Conservation (phyloP, 2,329 filamentous ascomycete species). For the Penicillium sp. region DNA sequence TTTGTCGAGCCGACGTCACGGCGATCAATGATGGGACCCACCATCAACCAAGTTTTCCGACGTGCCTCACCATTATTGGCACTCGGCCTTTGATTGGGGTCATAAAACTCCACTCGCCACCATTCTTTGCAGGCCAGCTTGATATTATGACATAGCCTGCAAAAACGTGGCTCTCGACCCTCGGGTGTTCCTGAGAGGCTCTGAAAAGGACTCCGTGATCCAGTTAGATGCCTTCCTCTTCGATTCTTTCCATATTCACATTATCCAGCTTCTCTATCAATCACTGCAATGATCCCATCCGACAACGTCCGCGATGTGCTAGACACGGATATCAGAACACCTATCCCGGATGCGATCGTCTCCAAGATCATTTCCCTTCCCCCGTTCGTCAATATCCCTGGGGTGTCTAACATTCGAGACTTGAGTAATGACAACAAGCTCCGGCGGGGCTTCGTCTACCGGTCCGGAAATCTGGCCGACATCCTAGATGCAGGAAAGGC, state of each 20-base stretch:
- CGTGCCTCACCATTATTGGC: conserved; percentile 8
- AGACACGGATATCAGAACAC: conserved; percentile 21
- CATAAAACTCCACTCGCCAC: neutral
- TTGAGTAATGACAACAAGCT: conserved; percentile 34
- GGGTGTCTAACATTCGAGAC: conserved; percentile 29
- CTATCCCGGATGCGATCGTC: conserved; percentile 21
- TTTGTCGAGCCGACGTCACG: neutral
- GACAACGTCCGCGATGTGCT: conserved; percentile 20
- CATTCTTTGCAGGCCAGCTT: conserved; percentile 1
- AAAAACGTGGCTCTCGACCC: too few species aligned
- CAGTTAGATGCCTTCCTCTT: neutral
- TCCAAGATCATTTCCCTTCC: conserved; percentile 23
- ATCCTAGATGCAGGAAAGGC: conserved; percentile 53
- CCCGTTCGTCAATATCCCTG: conserved; percentile 26
- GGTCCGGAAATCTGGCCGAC: conserved; percentile 62
- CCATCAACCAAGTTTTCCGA: neutral
- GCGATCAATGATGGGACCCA: neutral
- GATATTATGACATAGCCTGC: conserved; percentile 10
- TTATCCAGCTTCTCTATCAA: neutral
- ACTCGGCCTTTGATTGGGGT: neutral
- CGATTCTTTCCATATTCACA: neutral
- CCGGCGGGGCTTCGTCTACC: conserved; percentile 56
- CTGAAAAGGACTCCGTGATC: neutral
- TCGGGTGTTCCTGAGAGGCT: neutral
- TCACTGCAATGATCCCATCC: conserved; percentile 17